Evolutionary conservation across 2,329 filamentous ascomycete genomes (phyloP).

Genomic region (Didymellaceae sp.): DNA sequence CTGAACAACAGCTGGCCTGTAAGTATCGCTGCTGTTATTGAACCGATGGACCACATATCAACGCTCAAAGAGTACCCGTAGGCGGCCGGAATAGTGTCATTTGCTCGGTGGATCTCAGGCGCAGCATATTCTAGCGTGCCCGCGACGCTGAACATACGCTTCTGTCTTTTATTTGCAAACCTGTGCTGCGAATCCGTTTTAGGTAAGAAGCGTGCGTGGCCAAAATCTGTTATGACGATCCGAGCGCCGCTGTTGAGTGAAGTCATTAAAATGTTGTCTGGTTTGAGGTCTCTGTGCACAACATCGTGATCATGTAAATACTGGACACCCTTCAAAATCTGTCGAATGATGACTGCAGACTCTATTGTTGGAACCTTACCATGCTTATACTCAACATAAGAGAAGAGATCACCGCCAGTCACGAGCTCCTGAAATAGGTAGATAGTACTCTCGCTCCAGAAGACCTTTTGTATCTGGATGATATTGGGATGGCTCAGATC

Average conservation of each 20-base stretch:
- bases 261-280: slow-evolving; percentile 68
- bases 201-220: slow-evolving; percentile 57
- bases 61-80: slow-evolving; percentile 63
- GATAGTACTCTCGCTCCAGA: slow-evolving; percentile 59
- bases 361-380: slow-evolving; percentile 57
- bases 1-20: slow-evolving; percentile 58
- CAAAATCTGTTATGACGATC: slow-evolving; percentile 67
- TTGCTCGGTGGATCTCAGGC: slow-evolving; percentile 54
- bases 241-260: slow-evolving; percentile 58
- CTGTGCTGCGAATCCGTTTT: slow-evolving; percentile 10
- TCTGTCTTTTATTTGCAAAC: slow-evolving; percentile 11
- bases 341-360: slow-evolving; percentile 61
- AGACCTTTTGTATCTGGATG: slow-evolving; percentile 63
- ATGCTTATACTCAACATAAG: slow-evolving; percentile 61
- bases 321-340: slow-evolving; percentile 63
- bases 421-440: slow-evolving; percentile 68
- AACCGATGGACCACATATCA: slow-evolving; percentile 69
- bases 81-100: slow-evolving; percentile 28
- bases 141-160: slow-evolving; percentile 60
- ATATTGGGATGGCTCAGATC: slow-evolving; percentile 67
- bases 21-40: slow-evolving; percentile 59
- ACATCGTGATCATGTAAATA: slow-evolving; percentile 63
- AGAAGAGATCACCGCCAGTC: slow-evolving; percentile 66
- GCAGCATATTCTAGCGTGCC: slow-evolving; percentile 65
- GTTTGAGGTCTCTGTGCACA: slow-evolving; percentile 68